Percentiles rank a stretch among this genome's conserved stretches.
Evolutionary conservation across 2,329 filamentous ascomycete genomes (phyloP).

Genomic region (Beauveria asiatica): DNA sequence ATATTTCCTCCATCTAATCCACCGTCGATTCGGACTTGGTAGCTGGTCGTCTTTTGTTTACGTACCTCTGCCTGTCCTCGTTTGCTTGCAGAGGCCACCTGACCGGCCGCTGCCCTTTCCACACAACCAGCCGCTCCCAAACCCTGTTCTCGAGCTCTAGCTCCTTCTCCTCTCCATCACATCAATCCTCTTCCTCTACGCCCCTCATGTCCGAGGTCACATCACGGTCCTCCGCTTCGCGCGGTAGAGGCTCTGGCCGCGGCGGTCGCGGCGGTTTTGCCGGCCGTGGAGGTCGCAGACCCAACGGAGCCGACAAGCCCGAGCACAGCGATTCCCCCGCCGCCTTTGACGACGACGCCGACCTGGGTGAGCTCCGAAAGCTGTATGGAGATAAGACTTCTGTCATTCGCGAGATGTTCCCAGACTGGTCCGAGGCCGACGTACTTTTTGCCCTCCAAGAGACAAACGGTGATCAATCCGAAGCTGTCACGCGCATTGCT

Average conservation of each 20-base stretch:
- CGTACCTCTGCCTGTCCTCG: conserved; percentile 12
- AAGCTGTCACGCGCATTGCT: conserved; percentile 68
- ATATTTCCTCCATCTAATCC: conserved; percentile 7
- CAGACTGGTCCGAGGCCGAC: conserved; percentile 92
- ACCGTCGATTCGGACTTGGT: conserved; percentile 10
- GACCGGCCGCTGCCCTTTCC: conserved; percentile 24
- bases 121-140: conserved; percentile 7
- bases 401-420: conserved; percentile 86
- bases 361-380: conserved; percentile 87
- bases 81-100: conserved; percentile 28
- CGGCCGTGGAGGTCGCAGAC: conserved; percentile 62
- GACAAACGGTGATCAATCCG: conserved; percentile 67
- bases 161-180: conserved; percentile 16
- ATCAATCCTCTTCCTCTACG: conserved; percentile 14
- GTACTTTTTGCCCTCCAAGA: conserved; percentile 89
- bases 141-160: conserved; percentile 22
- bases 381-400: conserved; percentile 72
- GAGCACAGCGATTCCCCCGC: conserved; percentile 48
- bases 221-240: conserved; percentile 70
- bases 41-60: conserved; percentile 10
- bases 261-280: conserved; percentile 73
- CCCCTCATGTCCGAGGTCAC: conserved; percentile 86
- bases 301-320: conserved; percentile 60
- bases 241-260: conserved; percentile 84
- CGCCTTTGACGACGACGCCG: conserved; percentile 71